Conservation (phyloP, 2,329 filamentous ascomycete species). For the Aspergillus sp. region DNA sequence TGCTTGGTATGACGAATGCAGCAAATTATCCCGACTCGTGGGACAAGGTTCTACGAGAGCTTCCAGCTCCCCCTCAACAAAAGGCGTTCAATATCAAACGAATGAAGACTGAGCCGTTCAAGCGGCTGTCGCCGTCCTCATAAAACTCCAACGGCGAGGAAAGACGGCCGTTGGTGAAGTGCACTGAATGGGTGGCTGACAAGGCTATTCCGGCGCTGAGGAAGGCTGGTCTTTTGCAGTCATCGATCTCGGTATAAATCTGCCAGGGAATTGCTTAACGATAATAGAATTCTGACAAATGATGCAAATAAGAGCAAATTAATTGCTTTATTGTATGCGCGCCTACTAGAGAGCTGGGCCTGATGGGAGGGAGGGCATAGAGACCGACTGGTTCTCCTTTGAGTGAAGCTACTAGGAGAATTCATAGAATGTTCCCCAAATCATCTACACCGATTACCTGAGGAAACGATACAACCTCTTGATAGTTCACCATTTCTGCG, state of each 20-base stretch:
- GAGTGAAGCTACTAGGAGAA: too few species aligned
- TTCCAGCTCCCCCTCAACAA: slow-evolving; percentile 15
- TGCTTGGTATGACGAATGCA: slow-evolving; percentile 9
- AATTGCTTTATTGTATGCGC: too few species aligned
- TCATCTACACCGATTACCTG: too few species aligned
- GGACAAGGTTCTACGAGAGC: background rate
- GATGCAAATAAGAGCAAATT: too few species aligned
- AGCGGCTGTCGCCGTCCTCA: background rate
- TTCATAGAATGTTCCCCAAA: too few species aligned
- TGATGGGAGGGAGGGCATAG: too few species aligned
- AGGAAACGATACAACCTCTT: too few species aligned
- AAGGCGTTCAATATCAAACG: slow-evolving; percentile 17
- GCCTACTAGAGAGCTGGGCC: too few species aligned
- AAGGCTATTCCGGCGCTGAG: slow-evolving; percentile 16
- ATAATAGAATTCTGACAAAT: rapidly evolving
- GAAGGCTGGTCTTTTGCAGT: background rate
- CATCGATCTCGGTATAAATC: background rate
- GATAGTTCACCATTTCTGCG: too few species aligned
- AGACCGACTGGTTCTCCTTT: too few species aligned
- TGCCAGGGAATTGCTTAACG: background rate
- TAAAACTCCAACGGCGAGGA: too few species aligned
- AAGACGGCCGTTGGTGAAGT: slow-evolving; percentile 12
- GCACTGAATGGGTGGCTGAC: slow-evolving; percentile 20
- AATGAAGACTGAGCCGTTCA: slow-evolving; percentile 18
- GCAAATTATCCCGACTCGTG: slow-evolving; percentile 6